These are phyloP conservation scores for Cladophialophora yegresii DNA, from an alignment of 2,329 filamentous ascomycete species.

Conservation along the genomic window DNA sequence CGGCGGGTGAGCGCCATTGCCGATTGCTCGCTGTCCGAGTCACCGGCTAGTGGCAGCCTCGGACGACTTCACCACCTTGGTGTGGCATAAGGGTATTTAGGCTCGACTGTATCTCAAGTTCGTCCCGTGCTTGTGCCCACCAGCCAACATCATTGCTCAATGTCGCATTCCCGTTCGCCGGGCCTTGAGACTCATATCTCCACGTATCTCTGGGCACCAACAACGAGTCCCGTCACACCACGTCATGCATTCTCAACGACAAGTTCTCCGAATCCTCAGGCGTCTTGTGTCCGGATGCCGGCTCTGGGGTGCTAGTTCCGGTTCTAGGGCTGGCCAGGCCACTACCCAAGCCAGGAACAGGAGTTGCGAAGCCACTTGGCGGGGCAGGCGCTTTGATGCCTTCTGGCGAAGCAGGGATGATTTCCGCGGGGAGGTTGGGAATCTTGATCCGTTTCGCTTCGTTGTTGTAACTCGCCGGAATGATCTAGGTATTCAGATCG, in stretches of 20 bases:
- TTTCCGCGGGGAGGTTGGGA: conserved; percentile 63
- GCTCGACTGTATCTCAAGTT: neutral
- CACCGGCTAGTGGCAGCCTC: neutral
- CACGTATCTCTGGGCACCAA: neutral
- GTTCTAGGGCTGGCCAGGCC: conserved; percentile 45
- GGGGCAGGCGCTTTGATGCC: conserved; percentile 78
- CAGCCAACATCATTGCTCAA: neutral
- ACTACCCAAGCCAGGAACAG: conserved; percentile 42
- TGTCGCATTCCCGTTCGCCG: neutral
- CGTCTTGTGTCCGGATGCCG: conserved; percentile 44
- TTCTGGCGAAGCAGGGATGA: conserved; percentile 76
- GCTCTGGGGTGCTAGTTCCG: conserved; percentile 46
- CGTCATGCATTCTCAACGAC: conserved; percentile 36
- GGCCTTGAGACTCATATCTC: neutral
- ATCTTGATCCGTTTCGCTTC: conserved; percentile 89
- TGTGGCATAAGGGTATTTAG: neutral
- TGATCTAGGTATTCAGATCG: conserved; percentile 60
- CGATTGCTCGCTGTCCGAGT: neutral
- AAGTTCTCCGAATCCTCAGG: conserved; percentile 35
- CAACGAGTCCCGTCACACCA: conserved; percentile 26
- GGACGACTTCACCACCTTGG: conserved; percentile 3
- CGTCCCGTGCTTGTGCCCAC: neutral
- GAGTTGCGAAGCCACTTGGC: conserved; percentile 54
- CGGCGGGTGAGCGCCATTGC: conserved; percentile 65
- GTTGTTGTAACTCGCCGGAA: conserved; percentile 96